These are phyloP conservation scores for Sordariomycetes sp. DNA, from an alignment of 2,329 filamentous ascomycete genomes.

Conservation along the genomic window DNA sequence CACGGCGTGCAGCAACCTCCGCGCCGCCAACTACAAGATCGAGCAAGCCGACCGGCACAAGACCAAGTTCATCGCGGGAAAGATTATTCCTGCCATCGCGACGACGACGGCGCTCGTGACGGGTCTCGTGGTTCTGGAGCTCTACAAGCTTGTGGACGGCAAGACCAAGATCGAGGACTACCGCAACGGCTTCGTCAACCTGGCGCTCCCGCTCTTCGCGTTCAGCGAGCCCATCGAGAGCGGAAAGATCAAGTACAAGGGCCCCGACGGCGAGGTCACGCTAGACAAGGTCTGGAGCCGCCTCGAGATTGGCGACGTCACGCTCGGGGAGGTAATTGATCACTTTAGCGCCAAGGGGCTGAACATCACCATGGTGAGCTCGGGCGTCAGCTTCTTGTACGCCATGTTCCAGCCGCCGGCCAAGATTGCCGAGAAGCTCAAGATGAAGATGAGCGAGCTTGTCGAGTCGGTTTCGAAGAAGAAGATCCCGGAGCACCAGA, in stretches of 20 bases:
- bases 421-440: conserved; percentile 70
- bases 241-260: conserved; percentile 81
- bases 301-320: conserved; percentile 81
- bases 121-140: conserved; percentile 79
- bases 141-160: conserved; percentile 94
- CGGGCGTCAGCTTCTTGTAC: conserved; percentile 90
- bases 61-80: conserved; percentile 99
- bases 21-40: conserved; percentile 97
- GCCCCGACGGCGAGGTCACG: conserved; percentile 62
- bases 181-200: conserved; percentile 97
- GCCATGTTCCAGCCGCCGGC: conserved; percentile 76
- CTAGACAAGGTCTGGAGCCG: conserved; percentile 98
- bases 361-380: conserved; percentile 83
- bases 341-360: conserved; percentile 73
- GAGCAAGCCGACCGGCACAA: conserved; percentile 84
- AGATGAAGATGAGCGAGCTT: conserved; percentile 75
- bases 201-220: conserved; percentile 92
- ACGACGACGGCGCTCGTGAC: conserved; percentile 95
- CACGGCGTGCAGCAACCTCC: conserved; percentile 88
- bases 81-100: conserved; percentile 97
- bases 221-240: conserved; percentile 95
- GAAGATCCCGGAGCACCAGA: conserved; percentile 78
- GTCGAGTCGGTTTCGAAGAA: conserved; percentile 88
- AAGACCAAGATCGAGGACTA: conserved; percentile 97
- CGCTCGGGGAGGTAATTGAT: conserved; percentile 70